Conservation (phyloP, 108 stramenopile species). For the Seminavis robusta region DNA sequence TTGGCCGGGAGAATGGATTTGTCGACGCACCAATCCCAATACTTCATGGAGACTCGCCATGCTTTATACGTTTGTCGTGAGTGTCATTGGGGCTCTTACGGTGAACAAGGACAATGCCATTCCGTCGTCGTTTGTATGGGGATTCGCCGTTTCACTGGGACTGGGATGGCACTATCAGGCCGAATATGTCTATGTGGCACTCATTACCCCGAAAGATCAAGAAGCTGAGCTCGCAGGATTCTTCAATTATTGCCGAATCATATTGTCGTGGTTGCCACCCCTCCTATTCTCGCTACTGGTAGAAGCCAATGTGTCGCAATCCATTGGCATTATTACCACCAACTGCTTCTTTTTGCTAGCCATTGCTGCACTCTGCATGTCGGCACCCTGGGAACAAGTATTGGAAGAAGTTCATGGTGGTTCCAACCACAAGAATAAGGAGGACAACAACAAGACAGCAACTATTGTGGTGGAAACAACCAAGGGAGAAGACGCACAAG, state of each 20-base stretch:
- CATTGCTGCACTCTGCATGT: not conserved
- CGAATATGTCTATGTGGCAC: no score
- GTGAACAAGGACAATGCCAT: no score
- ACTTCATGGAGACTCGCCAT: slow-evolving; percentile 39
- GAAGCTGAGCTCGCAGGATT: slow-evolving; percentile 62
- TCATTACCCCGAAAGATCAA: slow-evolving; percentile 51
- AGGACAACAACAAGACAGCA: no score
- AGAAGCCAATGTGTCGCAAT: slow-evolving; percentile 44
- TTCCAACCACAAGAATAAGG: no score
- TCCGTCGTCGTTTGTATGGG: no score
- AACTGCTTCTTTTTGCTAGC: slow-evolving; percentile 15
- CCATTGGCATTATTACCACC: slow-evolving; percentile 20
- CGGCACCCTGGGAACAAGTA: not conserved
- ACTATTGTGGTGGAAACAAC: no score
- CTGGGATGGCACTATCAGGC: no score
- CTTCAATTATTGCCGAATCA: slow-evolving; percentile 36
- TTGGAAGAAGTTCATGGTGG: no score
- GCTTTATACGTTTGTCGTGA: no score
- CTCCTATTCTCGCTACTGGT: slow-evolving; percentile 59
- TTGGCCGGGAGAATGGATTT: not conserved
- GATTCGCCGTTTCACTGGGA: no score
- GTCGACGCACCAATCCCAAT: slow-evolving; percentile 38
- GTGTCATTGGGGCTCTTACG: no score
- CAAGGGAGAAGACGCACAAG: no score
- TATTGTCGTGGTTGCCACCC: slow-evolving; percentile 60